Percentiles rank a stretch among this genome's conserved stretches.
phyloP scores from a whole-genome alignment of 108 stramenopile species.

The Cyclotella baltica region DNA sequence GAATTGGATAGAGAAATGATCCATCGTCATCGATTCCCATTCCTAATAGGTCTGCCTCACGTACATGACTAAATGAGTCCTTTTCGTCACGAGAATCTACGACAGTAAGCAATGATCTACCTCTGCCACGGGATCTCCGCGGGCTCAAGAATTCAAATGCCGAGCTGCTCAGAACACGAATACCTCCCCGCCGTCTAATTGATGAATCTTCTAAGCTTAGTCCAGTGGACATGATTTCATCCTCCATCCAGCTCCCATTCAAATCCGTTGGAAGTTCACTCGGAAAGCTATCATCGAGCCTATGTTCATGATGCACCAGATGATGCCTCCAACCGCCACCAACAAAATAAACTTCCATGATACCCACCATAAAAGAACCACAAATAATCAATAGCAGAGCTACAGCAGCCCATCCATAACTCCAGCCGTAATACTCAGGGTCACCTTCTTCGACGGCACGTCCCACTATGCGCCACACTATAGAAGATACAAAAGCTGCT shows the following conservation, averaged over 20 bases:
- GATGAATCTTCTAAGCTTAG: constrained; percentile 24
- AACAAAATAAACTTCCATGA: constrained; percentile 84
- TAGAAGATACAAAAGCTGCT: constrained; percentile 67
- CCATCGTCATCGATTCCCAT: constrained; percentile 56
- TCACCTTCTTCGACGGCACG: constrained; percentile 70
- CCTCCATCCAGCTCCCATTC: constrained; percentile 55
- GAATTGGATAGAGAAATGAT: constrained; percentile 34
- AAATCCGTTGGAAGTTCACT: constrained; percentile 36
- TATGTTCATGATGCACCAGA: constrained; percentile 12
- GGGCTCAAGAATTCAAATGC: constrained; percentile 47
- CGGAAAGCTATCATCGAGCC: constrained; percentile 10
- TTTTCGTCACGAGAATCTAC: constrained; percentile 33
- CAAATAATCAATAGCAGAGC: constrained; percentile 75
- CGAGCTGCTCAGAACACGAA: constrained; percentile 35
- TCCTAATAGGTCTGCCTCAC: constrained; percentile 40
- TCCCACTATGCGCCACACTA: constrained; percentile 79
- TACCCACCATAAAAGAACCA: constrained; percentile 81
- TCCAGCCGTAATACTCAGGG: constrained; percentile 80
- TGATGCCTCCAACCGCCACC: constrained; percentile 44
- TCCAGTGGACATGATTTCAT: constrained; percentile 17
- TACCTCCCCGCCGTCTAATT: constrained; percentile 11
- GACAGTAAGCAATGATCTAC: constrained; percentile 15
- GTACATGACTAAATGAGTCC: constrained; percentile 1
- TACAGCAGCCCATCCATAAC: constrained; percentile 86
- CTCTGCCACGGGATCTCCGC: constrained; percentile 3